These are phyloP conservation scores for Salix arbutifolia DNA, from an alignment of 345 rosid genomes.

Conservation along the genomic window DNA sequence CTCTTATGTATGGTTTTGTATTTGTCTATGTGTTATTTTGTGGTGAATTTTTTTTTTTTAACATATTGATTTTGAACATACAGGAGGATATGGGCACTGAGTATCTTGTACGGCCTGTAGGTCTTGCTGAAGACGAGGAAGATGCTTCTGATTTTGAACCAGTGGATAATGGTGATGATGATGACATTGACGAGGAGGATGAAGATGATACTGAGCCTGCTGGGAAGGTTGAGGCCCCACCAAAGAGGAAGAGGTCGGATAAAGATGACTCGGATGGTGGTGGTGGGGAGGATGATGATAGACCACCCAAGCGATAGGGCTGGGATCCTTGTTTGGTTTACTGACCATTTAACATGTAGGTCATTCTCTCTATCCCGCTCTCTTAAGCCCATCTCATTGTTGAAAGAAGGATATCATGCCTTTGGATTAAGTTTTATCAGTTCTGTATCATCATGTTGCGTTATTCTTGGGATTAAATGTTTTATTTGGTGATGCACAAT, in stretches of 20 bases:
- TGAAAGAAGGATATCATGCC: conserved; percentile 29
- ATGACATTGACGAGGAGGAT: conserved; percentile 42
- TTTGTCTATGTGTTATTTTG: not conserved
- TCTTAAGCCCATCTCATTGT: conserved; percentile 19
- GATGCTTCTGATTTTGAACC: conserved; percentile 89
- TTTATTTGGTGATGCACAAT: conserved; percentile 22
- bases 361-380: conserved; percentile 38
- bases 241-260: conserved; percentile 63
- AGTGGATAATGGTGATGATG: conserved; percentile 59
- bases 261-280: conserved; percentile 50
- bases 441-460: conserved; percentile 22
- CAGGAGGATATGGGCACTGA: conserved; percentile 83
- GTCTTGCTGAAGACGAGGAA: conserved; percentile 76
- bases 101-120: conserved; percentile 78
- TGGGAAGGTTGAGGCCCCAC: conserved; percentile 62
- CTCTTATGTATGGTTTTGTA: not conserved
- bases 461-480: conserved; percentile 20
- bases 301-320: conserved; percentile 86
- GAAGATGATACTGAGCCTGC: conserved; percentile 11
- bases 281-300: conserved; percentile 71
- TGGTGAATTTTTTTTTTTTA: not conserved
- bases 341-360: conserved; percentile 33
- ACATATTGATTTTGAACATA: not conserved
- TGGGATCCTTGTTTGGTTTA: conserved; percentile 21
- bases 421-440: conserved; percentile 20